Base-by-base conservation (phyloP, 129 eudicot species). In the Arctium lappa region DNA sequence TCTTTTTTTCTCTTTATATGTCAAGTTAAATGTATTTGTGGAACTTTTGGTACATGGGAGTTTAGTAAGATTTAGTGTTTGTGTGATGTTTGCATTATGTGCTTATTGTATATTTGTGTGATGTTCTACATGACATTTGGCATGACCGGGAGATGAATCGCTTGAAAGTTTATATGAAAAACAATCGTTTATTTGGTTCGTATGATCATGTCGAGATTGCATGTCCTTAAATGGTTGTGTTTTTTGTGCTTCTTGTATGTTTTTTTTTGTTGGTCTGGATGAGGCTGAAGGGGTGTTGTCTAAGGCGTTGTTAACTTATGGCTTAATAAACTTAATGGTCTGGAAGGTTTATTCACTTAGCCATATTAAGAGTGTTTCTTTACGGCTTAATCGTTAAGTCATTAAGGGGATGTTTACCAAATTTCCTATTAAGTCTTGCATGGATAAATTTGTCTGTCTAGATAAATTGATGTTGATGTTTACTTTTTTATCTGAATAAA, bases 71-170 rank as follows among this genome's bases (percentile, higher is more conserved):
- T 46, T 40, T 44, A 46, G 81, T 66, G 81, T 40, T 75, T n/a
- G 81, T 75, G 75, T 22, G 40, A 75, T 44, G 80, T 18, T 72
- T 75, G 80, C 16, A n/a, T 74, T 34, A 76, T 77, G 77, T 76
- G 86, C 36, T 82, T 69, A 22, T 83, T 70, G 73, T 77, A 69
- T 69, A 50, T 69, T 76, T 34, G 44, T 76, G 48, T 75, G 56
- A 30, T 46, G 48, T 46, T 60, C 12, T 68, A 68, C 77, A 76
- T 76, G 71, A 29, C 12, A 27, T 50, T 50, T 50, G 39, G 81
- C 9, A 38, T n/a, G 16, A 16, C 8, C 8, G 8, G 0, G 62
- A 10, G 16, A 66, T 34, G 71, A 12, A 68, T 36, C 3, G 66
- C 0, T 82, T 76, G 36, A 15, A 77, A 7, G 32, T 76, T 42